These are phyloP conservation scores for Priceomyces carsonii DNA, from an alignment of 805 yeast genomes.

Conservation along the genomic window DNA sequence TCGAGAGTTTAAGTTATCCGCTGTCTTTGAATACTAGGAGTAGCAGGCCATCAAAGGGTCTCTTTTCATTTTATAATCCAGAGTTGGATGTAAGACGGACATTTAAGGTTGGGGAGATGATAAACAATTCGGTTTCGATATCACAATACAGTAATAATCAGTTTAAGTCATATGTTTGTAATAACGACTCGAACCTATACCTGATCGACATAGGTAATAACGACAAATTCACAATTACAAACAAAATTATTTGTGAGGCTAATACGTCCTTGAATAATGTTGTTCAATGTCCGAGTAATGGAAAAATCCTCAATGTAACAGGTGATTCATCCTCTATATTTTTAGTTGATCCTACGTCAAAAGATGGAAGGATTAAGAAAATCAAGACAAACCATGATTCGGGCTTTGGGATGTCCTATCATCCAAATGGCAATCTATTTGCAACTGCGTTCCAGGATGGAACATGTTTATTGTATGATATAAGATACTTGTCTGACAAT, in stretches of 20 bases:
- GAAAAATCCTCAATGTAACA: slow-evolving; percentile 48
- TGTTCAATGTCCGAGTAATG: slow-evolving; percentile 51
- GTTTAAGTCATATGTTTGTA: slow-evolving; percentile 69
- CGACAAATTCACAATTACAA: slow-evolving; percentile 40
- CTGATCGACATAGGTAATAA: slow-evolving; percentile 56
- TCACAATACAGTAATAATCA: slow-evolving; percentile 38
- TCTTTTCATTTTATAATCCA: slow-evolving; percentile 58
- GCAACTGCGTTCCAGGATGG: slow-evolving; percentile 90
- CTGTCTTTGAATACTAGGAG: slow-evolving; percentile 4
- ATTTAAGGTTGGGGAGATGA: slow-evolving; percentile 71
- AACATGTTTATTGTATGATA: slow-evolving; percentile 70
- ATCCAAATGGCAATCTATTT: slow-evolving; percentile 71
- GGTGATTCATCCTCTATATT: slow-evolving; percentile 78
- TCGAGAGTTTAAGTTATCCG: slow-evolving; percentile 21
- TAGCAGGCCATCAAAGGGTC: slow-evolving; percentile 51
- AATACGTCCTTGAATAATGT: slow-evolving; percentile 77
- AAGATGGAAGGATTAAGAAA: slow-evolving; percentile 29
- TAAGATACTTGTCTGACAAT: slow-evolving; percentile 51
- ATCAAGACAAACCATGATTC: slow-evolving; percentile 65
- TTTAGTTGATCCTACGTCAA: slow-evolving; percentile 47
- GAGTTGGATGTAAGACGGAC: slow-evolving; percentile 48
- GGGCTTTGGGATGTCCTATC: slow-evolving; percentile 82
- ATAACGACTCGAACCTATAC: slow-evolving; percentile 77
- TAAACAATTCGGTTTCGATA: slow-evolving; percentile 75
- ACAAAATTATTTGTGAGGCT: slow-evolving; percentile 46